Evolutionary conservation across 192 early-diverging fungal species (phyloP).

Genomic region (Gonapodya prolifera): DNA sequence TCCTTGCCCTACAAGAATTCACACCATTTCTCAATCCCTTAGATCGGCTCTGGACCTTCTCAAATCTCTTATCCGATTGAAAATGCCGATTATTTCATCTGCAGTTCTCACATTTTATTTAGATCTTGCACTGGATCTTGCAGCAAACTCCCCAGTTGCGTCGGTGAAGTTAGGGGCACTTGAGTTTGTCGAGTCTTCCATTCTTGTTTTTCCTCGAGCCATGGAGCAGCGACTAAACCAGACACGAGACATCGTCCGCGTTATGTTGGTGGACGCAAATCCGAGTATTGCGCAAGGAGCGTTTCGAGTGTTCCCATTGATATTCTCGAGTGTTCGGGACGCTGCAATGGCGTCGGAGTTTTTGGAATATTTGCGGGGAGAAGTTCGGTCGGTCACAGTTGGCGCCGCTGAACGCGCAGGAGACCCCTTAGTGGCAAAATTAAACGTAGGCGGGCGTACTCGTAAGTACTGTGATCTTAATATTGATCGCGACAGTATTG

Average conservation of each 20-base stretch:
- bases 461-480: constrained; percentile 14
- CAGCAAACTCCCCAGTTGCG: constrained; percentile 33
- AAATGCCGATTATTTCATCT: constrained; percentile 30
- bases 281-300: constrained; percentile 22
- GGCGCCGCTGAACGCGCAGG: constrained; percentile 16
- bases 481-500: neutral
- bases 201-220: constrained; percentile 39
- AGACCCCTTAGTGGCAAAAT: constrained; percentile 30
- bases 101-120: constrained; percentile 34
- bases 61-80: constrained; percentile 24
- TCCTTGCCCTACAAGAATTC: constrained; percentile 7
- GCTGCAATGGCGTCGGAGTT: constrained; percentile 23
- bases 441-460: constrained; percentile 22
- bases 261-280: constrained; percentile 27
- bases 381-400: constrained; percentile 23
- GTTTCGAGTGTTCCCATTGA: constrained; percentile 30
- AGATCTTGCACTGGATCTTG: constrained; percentile 31
- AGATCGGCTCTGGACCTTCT: constrained; percentile 44
- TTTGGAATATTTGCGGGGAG: constrained; percentile 26
- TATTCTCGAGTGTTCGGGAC: constrained; percentile 25
- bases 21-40: neutral
- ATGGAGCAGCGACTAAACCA: constrained; percentile 26
- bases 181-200: constrained; percentile 31
- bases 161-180: constrained; percentile 32
- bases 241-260: constrained; percentile 30